These are phyloP conservation scores for Claviceps quebecensis DNA, from an alignment of 2,329 filamentous ascomycete genomes.

Conservation along the genomic window DNA sequence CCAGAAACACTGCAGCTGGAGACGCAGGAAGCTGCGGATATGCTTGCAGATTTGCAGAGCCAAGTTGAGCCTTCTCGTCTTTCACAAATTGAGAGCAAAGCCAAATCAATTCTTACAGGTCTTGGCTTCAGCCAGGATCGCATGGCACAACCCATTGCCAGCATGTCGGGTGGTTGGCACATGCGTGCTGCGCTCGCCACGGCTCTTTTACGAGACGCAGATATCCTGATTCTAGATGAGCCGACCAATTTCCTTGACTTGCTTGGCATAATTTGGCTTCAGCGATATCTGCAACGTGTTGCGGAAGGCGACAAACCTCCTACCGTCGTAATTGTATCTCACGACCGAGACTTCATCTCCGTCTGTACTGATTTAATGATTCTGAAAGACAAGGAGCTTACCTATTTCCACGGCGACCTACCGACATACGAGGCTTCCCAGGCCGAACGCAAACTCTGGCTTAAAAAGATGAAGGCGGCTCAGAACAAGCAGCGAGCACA, in stretches of 20 bases:
- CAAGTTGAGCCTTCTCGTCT: slow-evolving; percentile 53
- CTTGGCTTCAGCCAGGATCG: slow-evolving; percentile 55
- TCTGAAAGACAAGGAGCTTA: slow-evolving; percentile 55
- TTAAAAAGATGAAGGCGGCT: slow-evolving; percentile 65
- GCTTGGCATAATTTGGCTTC: slow-evolving; percentile 72
- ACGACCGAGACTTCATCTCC: slow-evolving; percentile 71
- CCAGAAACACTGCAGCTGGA: slow-evolving; percentile 45
- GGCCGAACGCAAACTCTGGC: slow-evolving; percentile 51
- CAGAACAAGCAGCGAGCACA: slow-evolving; percentile 70
- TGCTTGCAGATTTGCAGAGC: slow-evolving; percentile 54
- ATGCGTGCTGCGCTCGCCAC: slow-evolving; percentile 55
- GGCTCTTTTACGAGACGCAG: slow-evolving; percentile 56
- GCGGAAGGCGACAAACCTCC: slow-evolving; percentile 37
- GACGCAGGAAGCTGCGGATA: slow-evolving; percentile 53
- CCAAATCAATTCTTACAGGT: slow-evolving; percentile 51
- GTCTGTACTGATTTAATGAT: slow-evolving; percentile 66
- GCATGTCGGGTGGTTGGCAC: slow-evolving; percentile 64
- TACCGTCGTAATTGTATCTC: slow-evolving; percentile 67
- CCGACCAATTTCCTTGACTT: slow-evolving; percentile 80
- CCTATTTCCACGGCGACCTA: slow-evolving; percentile 63
- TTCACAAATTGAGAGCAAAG: slow-evolving; percentile 49
- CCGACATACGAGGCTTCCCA: slow-evolving; percentile 56
- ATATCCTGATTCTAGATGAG: slow-evolving; percentile 72
- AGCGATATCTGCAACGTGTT: slow-evolving; percentile 51
- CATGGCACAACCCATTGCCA: slow-evolving; percentile 44